Evolutionary conservation across 2,329 filamentous ascomycete genomes (phyloP).

Genomic region (Penicillium oxalicum): DNA sequence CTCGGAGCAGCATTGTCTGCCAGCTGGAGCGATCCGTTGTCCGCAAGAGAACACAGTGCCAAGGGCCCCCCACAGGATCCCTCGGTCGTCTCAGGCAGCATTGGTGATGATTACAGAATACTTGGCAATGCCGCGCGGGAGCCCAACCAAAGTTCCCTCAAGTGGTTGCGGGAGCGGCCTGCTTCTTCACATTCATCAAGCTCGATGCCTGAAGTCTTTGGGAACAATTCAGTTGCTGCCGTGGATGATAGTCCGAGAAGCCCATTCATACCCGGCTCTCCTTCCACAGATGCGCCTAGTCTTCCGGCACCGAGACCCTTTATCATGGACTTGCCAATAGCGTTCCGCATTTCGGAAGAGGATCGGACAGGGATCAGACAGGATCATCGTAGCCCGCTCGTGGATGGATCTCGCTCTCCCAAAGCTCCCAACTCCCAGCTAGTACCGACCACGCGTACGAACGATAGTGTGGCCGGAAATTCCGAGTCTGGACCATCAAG

Average conservation of each 20-base stretch:
- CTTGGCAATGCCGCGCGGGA: background rate
- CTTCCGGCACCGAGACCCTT: too few relatives aligned
- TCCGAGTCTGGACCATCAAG: background rate
- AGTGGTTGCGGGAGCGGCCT: too few relatives aligned
- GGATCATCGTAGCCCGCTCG: too few relatives aligned
- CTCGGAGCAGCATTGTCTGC: background rate
- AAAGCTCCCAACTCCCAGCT: background rate
- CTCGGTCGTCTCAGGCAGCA: background rate
- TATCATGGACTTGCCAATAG: background rate
- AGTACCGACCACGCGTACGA: background rate
- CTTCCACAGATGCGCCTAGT: too few relatives aligned
- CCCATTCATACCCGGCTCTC: too few relatives aligned
- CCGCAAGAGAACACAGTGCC: background rate
- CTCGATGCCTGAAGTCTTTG: too few relatives aligned
- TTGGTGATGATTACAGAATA: background rate
- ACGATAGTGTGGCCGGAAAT: background rate
- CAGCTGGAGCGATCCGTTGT: background rate
- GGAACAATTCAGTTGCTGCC: too few relatives aligned
- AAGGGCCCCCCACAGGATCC: background rate
- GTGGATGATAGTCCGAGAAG: too few relatives aligned
- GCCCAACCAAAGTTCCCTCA: background rate
- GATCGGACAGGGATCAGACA: too few relatives aligned
- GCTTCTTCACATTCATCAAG: too few relatives aligned
- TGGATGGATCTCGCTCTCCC: background rate
- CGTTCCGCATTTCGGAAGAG: background rate